Percentiles rank a stretch among this genome's conserved stretches.
Evolutionary conservation across 257 asterid species (phyloP).

Genomic region (Solanum tarijense): DNA sequence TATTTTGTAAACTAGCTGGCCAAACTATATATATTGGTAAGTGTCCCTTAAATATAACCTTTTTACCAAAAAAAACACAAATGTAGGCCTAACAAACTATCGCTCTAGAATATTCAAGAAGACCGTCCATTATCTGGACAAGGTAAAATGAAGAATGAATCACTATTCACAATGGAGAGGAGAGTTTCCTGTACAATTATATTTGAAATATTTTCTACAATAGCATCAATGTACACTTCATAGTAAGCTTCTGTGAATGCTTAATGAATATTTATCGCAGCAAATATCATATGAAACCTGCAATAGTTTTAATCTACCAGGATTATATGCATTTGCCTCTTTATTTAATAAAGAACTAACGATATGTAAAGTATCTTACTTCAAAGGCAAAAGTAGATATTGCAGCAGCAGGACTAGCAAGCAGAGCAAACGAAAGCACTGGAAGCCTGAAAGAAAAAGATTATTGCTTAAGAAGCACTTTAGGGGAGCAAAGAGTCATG

Average conservation of each 20-base stretch:
- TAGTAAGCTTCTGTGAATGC: not conserved
- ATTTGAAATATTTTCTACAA: not conserved
- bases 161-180: not conserved
- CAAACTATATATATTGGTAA: not conserved
- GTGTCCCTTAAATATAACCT: not conserved
- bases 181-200: not conserved
- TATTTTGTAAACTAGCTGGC: not conserved
- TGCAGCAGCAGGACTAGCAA: slow-evolving; percentile 31
- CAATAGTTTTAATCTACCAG: not conserved
- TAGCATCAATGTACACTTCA: not conserved
- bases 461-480: not conserved
- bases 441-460: slow-evolving; percentile 22
- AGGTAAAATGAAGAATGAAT: not conserved
- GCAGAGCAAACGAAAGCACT: slow-evolving; percentile 23
- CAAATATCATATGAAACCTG: not conserved
- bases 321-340: not conserved
- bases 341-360: not conserved
- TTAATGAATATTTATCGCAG: not conserved
- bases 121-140: not conserved
- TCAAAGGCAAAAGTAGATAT: slow-evolving; percentile 16
- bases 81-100: not conserved
- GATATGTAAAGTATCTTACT: slow-evolving; percentile 7
- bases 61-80: not conserved
- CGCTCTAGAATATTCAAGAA: not conserved
- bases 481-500: not conserved